Evolutionary conservation across 139 green algal genomes (phyloP).

Genomic region (Parachlorella kessleri): DNA sequence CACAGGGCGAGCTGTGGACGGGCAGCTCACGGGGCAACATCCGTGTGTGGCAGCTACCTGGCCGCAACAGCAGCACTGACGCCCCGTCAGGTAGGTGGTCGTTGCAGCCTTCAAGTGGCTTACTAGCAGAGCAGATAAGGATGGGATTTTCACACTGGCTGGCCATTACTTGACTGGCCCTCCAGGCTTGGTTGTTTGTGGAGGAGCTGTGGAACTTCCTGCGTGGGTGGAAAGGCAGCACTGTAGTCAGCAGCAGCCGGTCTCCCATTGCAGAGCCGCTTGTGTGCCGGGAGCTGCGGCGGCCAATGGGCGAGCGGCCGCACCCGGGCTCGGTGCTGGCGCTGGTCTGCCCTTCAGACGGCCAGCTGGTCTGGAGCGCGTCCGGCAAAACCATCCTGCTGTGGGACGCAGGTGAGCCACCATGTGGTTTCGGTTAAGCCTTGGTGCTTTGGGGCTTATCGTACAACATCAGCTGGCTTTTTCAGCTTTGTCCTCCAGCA

Average conservation of each 20-base stretch:
- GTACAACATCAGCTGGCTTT: no score
- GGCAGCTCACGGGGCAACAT: slow-evolving; percentile 57
- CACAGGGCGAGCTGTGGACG: slow-evolving; percentile 73
- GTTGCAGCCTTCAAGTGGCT: no score
- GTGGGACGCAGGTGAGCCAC: slow-evolving; percentile 61
- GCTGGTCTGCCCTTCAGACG: slow-evolving; percentile 32
- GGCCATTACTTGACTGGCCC: not conserved
- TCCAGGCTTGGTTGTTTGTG: not conserved
- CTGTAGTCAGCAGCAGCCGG: no score
- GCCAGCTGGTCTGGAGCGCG: slow-evolving; percentile 65
- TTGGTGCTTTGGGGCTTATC: no score
- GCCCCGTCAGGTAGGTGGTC: no score
- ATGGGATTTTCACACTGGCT: no score
- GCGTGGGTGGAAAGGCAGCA: no score
- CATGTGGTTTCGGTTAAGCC: no score
- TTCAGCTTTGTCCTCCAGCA: no score
- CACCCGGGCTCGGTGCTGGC: slow-evolving; percentile 32
- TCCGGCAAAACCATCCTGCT: slow-evolving; percentile 51
- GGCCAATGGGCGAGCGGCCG: slow-evolving; percentile 31
- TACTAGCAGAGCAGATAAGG: no score
- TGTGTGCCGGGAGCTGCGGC: slow-evolving; percentile 45
- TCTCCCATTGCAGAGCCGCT: slow-evolving; percentile 2
- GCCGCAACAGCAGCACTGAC: no score
- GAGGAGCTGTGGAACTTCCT: no score
- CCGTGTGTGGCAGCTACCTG: slow-evolving; percentile 45